Conservation (phyloP, 805 yeast genomes). For the Candida namnaoensis region DNA sequence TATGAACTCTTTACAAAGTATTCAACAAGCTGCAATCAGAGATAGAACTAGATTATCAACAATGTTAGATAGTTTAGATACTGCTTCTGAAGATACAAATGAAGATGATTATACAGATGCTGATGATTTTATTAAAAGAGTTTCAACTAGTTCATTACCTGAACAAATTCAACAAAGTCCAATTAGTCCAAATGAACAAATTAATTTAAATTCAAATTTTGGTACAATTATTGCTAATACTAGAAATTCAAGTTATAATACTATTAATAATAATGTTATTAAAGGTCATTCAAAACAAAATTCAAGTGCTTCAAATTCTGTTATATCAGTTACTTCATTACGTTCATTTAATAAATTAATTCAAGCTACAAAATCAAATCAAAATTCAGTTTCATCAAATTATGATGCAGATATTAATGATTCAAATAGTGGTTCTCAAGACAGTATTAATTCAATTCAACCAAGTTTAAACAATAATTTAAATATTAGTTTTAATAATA, state of each 20-base stretch:
- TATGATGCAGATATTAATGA: too few relatives aligned
- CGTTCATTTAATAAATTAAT: background rate
- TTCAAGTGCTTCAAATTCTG: background rate
- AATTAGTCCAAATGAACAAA: too few relatives aligned
- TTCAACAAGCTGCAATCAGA: conserved; percentile 5
- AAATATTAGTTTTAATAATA: too few relatives aligned
- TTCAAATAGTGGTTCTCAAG: background rate
- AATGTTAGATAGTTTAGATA: conserved; percentile 5
- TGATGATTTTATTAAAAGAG: conserved; percentile 9
- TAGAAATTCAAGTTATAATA: too few relatives aligned
- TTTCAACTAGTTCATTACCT: background rate
- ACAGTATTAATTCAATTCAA: too few relatives aligned
- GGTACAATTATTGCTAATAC: too few relatives aligned
- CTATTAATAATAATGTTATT: too few relatives aligned
- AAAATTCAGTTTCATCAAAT: too few relatives aligned
- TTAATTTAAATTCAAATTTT: too few relatives aligned
- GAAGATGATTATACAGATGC: conserved; percentile 12
- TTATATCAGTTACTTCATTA: background rate
- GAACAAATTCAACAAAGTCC: too few relatives aligned
- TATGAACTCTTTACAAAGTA: conserved; percentile 1
- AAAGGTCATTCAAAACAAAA: background rate
- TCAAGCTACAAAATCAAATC: background rate
- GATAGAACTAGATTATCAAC: conserved; percentile 9
- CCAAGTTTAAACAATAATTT: too few relatives aligned
- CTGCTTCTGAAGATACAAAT: conserved; percentile 1